Base-by-base conservation (phyloP, 176 grass and related monocot genomes). In the Olyra latifolia region DNA sequence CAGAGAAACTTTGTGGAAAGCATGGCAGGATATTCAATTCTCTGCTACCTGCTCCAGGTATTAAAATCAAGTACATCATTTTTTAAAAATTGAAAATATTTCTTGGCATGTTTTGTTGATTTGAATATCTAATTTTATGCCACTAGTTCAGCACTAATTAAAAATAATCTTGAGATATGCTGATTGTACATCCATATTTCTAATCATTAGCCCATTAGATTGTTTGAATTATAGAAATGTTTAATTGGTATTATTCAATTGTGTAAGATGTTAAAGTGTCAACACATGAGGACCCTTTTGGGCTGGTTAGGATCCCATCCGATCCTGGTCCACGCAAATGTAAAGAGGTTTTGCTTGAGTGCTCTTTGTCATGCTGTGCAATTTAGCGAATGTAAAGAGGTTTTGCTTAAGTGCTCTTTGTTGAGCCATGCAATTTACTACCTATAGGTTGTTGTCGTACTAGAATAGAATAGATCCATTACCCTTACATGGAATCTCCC, bases 1-100 rank as follows among this genome's bases (percentile, higher is more conserved):
- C 88, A 99, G 96, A 99, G 96, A 86, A 99, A 99, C 62, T 99
- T 99, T 69, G 96, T 99, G 48, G 96, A 99, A 90, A 99, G 96
- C 84, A 99, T 99, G 90, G 96, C 93, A 13, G 96, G 96, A 86
- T 99, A 99, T 91, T 95, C 96, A 28, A 91, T 99, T 66, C 54
- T 99, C 10, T 93, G 92, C 77, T 99, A 99, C 88, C 49, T 95
- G 55, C 93, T 95, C 32, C 92, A 99, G 96, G 96, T 94, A 88
- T 57, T 72, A 46, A 84, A 84, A 41, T 72, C 23, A 25, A 80
- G 72, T 69, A 46, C 39, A 56, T 73, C n/a, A 66, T 76, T 77
- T n/a, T 66, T 41, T 83, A 17, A 35, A 28, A 55, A 66, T 28
- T 32, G 27, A 17, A 75, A 44, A 45, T 65, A n/a, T 42, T 32